Evolutionary conservation across 2,329 filamentous ascomycete species (phyloP).

Genomic region (Fusarium sp.): DNA sequence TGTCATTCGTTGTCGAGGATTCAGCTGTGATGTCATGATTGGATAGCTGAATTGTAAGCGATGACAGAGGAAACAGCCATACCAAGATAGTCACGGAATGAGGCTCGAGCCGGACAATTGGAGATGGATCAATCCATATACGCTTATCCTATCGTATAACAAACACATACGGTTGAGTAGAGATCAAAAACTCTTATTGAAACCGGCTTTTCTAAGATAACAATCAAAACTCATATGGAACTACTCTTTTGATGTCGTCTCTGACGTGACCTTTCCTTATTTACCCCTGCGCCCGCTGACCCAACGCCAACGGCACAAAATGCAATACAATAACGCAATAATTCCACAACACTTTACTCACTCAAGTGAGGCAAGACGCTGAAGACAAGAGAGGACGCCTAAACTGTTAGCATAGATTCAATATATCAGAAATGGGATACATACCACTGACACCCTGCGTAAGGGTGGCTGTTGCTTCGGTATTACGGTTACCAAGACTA

Average conservation of each 20-base stretch:
- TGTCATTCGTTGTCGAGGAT: slow-evolving; percentile 31
- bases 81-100: too few relatives aligned
- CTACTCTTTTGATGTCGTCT: slow-evolving; percentile 31
- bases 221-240: slow-evolving; percentile 6
- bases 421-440: slow-evolving; percentile 52
- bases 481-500: slow-evolving; percentile 87
- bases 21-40: slow-evolving; percentile 36
- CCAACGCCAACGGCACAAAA: slow-evolving; percentile 44
- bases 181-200: slow-evolving; percentile 17
- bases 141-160: neutral
- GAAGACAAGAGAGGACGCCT: slow-evolving; percentile 58
- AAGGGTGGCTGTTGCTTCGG: slow-evolving; percentile 84
- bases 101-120: neutral
- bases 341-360: slow-evolving; percentile 34
- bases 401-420: slow-evolving; percentile 4
- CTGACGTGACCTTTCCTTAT: slow-evolving; percentile 19
- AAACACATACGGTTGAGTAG: neutral
- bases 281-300: slow-evolving; percentile 39
- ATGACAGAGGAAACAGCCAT: neutral
- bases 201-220: neutral
- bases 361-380: slow-evolving; percentile 52
- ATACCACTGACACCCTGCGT: slow-evolving; percentile 92
- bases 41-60: neutral
- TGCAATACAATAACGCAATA: slow-evolving; percentile 35
- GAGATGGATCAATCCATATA: neutral